Percentiles rank a stretch among this genome's conserved stretches.
Evolutionary conservation across 345 rosid species (phyloP).

Genomic region (Lepidium sativum): DNA sequence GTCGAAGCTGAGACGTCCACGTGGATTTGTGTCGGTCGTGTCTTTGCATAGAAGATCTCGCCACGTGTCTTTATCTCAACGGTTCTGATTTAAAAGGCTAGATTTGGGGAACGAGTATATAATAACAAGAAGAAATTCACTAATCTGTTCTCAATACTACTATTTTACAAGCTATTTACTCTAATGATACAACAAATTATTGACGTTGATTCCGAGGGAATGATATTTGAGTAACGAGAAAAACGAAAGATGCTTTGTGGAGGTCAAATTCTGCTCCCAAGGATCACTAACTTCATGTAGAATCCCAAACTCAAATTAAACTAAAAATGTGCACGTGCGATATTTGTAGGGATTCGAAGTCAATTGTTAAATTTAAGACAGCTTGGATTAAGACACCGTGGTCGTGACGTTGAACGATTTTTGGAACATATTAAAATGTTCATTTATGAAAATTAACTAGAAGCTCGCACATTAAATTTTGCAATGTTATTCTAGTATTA

Average conservation of each 20-base stretch:
- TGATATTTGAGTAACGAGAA: background rate
- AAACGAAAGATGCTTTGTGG: background rate
- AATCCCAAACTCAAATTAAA: background rate
- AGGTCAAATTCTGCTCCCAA: slow-evolving; percentile 1
- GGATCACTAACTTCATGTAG: slow-evolving; percentile 17
- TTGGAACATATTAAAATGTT: slow-evolving; percentile 24
- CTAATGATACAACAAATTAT: background rate
- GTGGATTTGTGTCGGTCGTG: slow-evolving; percentile 85
- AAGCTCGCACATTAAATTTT: background rate
- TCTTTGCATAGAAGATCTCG: slow-evolving; percentile 58
- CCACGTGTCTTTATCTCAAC: slow-evolving; percentile 85
- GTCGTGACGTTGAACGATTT: slow-evolving; percentile 70
- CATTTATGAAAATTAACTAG: background rate
- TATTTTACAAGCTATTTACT: background rate
- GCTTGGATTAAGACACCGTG: slow-evolving; percentile 76
- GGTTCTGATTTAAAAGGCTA: slow-evolving; percentile 38
- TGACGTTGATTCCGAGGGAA: background rate
- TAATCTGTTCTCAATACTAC: background rate
- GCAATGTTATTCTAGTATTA: background rate
- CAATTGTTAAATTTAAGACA: slow-evolving; percentile 33
- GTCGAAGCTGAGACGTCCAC: slow-evolving; percentile 83
- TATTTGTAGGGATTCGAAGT: slow-evolving; percentile 4
- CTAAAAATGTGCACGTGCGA: slow-evolving; percentile 10
- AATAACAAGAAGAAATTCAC: background rate
- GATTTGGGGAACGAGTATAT: slow-evolving; percentile 14